Conservation (phyloP, 1,284 basidiomycete genomes). For the Trametes versicolor region DNA sequence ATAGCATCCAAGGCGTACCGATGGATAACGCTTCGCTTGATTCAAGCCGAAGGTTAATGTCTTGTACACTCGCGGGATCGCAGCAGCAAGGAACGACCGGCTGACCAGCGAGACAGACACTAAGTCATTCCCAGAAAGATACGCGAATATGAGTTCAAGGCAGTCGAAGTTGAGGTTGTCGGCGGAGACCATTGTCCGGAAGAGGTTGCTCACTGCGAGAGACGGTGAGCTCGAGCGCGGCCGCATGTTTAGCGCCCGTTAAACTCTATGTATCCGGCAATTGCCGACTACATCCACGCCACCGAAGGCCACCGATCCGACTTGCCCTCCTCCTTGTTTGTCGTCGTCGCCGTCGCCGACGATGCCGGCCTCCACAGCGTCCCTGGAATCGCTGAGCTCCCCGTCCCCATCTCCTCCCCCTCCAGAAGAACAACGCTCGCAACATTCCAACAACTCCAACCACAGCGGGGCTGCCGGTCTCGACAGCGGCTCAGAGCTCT, state of each 20-base stretch:
- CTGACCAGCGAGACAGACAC: conserved; percentile 68
- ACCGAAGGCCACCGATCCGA: too few relatives aligned
- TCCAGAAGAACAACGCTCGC: conserved; percentile 34
- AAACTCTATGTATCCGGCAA: too few relatives aligned
- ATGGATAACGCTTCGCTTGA: conserved; percentile 65
- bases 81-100: conserved; percentile 67
- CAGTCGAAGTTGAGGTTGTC: conserved; percentile 76
- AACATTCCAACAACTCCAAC: conserved; percentile 33
- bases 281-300: too few relatives aligned
- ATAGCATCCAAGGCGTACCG: conserved; percentile 43
- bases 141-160: conserved; percentile 67
- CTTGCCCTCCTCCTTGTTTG: not conserved
- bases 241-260: too few relatives aligned
- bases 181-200: conserved; percentile 62
- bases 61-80: conserved; percentile 67
- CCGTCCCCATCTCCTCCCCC: conserved; percentile 59
- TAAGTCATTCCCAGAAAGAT: conserved; percentile 63
- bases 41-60: conserved; percentile 60
- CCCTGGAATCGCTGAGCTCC: conserved; percentile 72
- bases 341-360: conserved; percentile 44
- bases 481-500: conserved; percentile 78
- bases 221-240: too few relatives aligned
- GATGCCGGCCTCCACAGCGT: conserved; percentile 65
- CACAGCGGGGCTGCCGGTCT: conserved; percentile 48
- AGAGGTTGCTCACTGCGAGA: not conserved